Base-by-base conservation (phyloP, 2,329 filamentous ascomycete genomes). In the Lachnum nothofagi region DNA sequence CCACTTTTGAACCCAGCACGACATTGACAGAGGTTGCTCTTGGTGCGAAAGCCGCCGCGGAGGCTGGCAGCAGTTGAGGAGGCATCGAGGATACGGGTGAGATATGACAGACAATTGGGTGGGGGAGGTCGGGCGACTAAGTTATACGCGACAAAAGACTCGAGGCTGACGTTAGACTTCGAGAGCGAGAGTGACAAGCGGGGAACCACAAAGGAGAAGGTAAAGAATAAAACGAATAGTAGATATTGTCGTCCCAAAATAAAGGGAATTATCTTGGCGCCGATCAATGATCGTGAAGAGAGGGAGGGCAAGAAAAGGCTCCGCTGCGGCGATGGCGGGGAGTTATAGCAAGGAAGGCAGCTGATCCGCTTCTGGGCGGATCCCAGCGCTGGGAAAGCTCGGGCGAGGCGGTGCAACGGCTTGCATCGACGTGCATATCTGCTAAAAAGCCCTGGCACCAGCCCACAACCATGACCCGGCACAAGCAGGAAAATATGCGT, bases 11-110 rank as follows among this genome's bases (percentile, higher is more conserved):
- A 65, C 85, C 87, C 63, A 98, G 77, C 52, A 98, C 93, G 60
- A 98, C 88, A 68, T 94, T 97, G 69, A 95, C 91, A 22, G 88
- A 90, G 42, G 89, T 89, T 51, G 81, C 79, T 65, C 93, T 82
- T 61, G 91, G 91, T 63, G 91, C 91, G 75, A 97, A 98, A 65
- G 93, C 91, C 55, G 91, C 90, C 60, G 93, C 93, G 64, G 93
- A 97, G 55, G 91, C 91, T 61, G 93, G 93, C 63, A 98, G 77
- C 68, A 98, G 78, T 77, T 93, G 86, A 65, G 90, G 86, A 68
- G 90, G 90, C 93, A 97, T 97, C 33, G 48, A 35, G 40, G 20
- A 46, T 19, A 42, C 16, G n/a, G 24, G 52, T 40, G n/a, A 14
- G 48, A 42, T 20, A 31, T n/a, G 43, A 25, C 27, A 27, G 33